phyloP scores from a whole-genome alignment of 768 basidiomycete genomes.

The Collybia mongolica region DNA sequence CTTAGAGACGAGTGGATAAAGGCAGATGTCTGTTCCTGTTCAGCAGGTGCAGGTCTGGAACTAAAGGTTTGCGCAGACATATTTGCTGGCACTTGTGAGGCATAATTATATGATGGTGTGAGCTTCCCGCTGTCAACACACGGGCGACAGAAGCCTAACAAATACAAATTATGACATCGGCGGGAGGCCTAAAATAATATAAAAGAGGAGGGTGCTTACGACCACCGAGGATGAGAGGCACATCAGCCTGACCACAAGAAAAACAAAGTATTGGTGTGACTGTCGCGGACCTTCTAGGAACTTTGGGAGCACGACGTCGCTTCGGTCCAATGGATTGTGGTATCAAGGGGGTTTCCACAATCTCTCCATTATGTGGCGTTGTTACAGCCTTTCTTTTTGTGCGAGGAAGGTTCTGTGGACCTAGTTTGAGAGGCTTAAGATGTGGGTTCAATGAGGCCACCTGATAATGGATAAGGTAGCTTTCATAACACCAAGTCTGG shows the following conservation, averaged over 20 bases:
- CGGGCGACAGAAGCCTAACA: conserved; percentile 63
- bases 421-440: conserved; percentile 60
- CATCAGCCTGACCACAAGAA: conserved; percentile 63
- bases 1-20: neutral
- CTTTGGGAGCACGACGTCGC: too few relatives aligned
- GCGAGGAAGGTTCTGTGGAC: conserved; percentile 27
- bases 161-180: neutral
- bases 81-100: conserved; percentile 6
- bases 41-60: neutral
- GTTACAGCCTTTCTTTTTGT: conserved; percentile 31
- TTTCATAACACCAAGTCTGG: too few relatives aligned
- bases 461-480: too few relatives aligned
- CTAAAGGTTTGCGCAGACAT: neutral
- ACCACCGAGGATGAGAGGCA: conserved; percentile 75
- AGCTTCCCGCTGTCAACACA: conserved; percentile 54
- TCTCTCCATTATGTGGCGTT: conserved; percentile 19
- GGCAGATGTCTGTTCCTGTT: neutral
- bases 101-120: conserved; percentile 6
- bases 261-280: conserved; percentile 44
- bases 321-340: too few relatives aligned
- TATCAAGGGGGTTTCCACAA: too few relatives aligned
- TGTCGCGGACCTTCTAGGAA: conserved; percentile 9
- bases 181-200: neutral
- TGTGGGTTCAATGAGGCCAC: conserved; percentile 40
- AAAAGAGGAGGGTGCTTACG: too few relatives aligned